phyloP scores from a whole-genome alignment of 2,329 filamentous ascomycete species.

The Alternaria panax region DNA sequence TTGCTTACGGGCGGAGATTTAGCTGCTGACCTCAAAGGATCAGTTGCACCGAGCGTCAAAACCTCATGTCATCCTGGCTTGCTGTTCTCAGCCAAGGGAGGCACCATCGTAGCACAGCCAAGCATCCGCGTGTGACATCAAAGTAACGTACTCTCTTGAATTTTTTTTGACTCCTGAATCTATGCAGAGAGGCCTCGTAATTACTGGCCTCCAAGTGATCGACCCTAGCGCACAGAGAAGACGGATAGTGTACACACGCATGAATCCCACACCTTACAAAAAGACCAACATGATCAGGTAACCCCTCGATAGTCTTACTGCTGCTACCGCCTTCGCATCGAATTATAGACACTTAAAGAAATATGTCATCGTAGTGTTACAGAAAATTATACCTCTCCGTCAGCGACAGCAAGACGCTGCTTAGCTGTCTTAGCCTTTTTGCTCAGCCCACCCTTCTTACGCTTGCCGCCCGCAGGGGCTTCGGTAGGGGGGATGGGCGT shows the following conservation, averaged over 20 bases:
- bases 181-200: conserved; percentile 15
- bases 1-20: not conserved
- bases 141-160: conserved; percentile 14
- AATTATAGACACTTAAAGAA: conserved; percentile 20
- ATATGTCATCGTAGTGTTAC: conserved; percentile 17
- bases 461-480: conserved; percentile 54
- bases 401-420: conserved; percentile 58
- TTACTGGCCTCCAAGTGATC: conserved; percentile 7
- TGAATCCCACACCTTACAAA: conserved; percentile 7
- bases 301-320: not conserved
- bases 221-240: conserved; percentile 12
- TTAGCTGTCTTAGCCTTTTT: conserved; percentile 62
- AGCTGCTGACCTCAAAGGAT: not conserved
- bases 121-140: not conserved
- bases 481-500: conserved; percentile 71
- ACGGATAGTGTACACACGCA: conserved; percentile 26
- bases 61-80: not conserved
- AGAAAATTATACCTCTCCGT: conserved; percentile 49
- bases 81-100: not conserved
- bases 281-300: conserved; percentile 6
- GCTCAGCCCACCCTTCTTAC: conserved; percentile 56
- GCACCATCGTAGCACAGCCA: not conserved
- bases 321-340: not conserved
- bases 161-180: conserved; percentile 23
- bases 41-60: conserved; percentile 8